A percentile compares a stretch with the other conserved stretches of the same genome.
phyloP scores from a whole-genome alignment of 352 stramenopile genomes.

The Phytophthora fragariaefolia region DNA sequence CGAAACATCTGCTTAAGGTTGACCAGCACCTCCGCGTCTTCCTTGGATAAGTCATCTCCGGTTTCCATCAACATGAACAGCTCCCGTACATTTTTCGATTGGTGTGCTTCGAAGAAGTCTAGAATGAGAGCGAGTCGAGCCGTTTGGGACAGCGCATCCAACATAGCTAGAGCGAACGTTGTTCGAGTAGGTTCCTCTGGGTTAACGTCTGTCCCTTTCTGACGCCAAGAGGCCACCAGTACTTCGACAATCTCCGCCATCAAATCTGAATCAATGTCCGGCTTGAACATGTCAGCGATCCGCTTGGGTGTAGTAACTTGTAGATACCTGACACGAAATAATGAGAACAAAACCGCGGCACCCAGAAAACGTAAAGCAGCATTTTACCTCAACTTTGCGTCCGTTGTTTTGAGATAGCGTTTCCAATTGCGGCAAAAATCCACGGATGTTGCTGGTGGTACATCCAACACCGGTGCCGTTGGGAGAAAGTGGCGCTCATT shows the following conservation, averaged over 20 bases:
- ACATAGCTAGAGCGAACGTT: slow-evolving; percentile 44
- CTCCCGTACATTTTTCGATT: slow-evolving; percentile 53
- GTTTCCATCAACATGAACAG: slow-evolving; percentile 31
- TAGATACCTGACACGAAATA: slow-evolving; percentile 57
- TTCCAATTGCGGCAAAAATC: slow-evolving; percentile 81
- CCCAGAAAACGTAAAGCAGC: too few species aligned
- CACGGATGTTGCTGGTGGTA: slow-evolving; percentile 47
- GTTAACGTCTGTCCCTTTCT: slow-evolving; percentile 6
- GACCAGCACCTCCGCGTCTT: slow-evolving; percentile 19
- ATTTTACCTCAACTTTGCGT: slow-evolving; percentile 60
- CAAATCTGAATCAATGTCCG: slow-evolving; percentile 77
- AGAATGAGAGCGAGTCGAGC: slow-evolving; percentile 66
- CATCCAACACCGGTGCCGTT: slow-evolving; percentile 27
- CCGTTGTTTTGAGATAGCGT: slow-evolving; percentile 60
- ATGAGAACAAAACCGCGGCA: neutral
- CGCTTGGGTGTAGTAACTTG: slow-evolving; percentile 51
- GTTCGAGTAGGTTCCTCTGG: slow-evolving; percentile 18
- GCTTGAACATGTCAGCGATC: slow-evolving; percentile 62
- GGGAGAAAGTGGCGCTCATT: slow-evolving; percentile 36
- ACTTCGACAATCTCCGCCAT: slow-evolving; percentile 72
- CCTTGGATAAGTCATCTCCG: neutral
- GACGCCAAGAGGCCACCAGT: slow-evolving; percentile 40
- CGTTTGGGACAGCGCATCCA: slow-evolving; percentile 56
- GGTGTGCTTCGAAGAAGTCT: slow-evolving; percentile 76
- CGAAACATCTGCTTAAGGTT: slow-evolving; percentile 34